Conservation (phyloP, 768 basidiomycete genomes). For the Leccinum rimulosum region DNA sequence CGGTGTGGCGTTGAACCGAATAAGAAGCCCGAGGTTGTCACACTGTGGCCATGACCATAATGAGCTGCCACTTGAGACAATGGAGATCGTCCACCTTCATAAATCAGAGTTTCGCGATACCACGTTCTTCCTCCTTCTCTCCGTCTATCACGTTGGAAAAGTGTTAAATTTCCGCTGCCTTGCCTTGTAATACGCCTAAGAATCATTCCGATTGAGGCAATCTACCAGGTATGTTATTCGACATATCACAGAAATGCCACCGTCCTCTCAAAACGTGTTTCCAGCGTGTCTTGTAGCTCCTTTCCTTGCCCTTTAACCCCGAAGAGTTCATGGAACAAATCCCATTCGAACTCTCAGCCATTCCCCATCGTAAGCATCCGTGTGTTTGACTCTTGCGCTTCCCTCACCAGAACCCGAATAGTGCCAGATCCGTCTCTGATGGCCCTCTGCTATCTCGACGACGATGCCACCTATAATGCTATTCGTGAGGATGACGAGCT, state of each 20-base stretch:
- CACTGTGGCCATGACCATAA: background rate
- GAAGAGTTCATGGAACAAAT: constrained; percentile 19
- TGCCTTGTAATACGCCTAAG: constrained; percentile 5
- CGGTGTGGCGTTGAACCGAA: background rate
- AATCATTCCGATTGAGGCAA: constrained; percentile 20
- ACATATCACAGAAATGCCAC: constrained; percentile 18
- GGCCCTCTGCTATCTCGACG: constrained; percentile 26
- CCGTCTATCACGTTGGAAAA: constrained; percentile 9
- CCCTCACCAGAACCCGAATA: constrained; percentile 6
- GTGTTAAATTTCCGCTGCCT: constrained; percentile 22
- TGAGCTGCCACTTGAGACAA: background rate
- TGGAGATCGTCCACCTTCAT: constrained; percentile 9
- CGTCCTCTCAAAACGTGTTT: constrained; percentile 28
- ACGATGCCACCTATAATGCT: constrained; percentile 9
- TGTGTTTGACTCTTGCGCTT: background rate
- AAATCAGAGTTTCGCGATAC: constrained; percentile 6
- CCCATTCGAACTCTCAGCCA: constrained; percentile 18
- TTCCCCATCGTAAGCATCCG: constrained; percentile 21
- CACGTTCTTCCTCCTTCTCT: background rate
- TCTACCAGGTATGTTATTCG: constrained; percentile 12
- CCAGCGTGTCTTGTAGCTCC: constrained; percentile 23
- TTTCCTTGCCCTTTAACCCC: constrained; percentile 27
- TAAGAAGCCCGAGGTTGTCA: background rate
- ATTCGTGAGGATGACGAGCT: constrained; percentile 21
- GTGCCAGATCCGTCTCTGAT: constrained; percentile 22